Evolutionary conservation across 1,139 yeast genomes (phyloP).

Genomic region (Candida labiduridarum): DNA sequence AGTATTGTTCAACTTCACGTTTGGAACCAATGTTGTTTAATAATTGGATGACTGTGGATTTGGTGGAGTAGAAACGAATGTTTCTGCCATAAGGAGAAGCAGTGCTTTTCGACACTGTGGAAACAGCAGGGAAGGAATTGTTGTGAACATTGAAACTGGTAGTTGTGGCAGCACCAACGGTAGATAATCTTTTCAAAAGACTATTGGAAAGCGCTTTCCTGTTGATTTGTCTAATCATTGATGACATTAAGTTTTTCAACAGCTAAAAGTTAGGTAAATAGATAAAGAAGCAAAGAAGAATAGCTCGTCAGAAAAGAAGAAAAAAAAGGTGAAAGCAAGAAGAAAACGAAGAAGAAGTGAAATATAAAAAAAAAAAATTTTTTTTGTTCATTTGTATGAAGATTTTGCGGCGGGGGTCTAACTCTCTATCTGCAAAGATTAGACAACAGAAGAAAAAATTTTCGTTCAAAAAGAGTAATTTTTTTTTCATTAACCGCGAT

Average conservation of each 20-base stretch:
- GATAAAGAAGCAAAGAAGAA: not conserved
- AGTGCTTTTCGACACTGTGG: no score
- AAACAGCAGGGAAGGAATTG: not conserved
- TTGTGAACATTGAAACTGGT: conserved; percentile 1
- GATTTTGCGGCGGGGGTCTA: not conserved
- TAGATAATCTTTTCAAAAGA: conserved; percentile 5
- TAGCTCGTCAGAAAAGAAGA: not conserved
- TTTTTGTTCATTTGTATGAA: conserved; percentile 10
- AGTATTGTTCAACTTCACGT: conserved; percentile 95
- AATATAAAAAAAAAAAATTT: conserved; percentile 7
- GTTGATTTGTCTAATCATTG: conserved; percentile 21
- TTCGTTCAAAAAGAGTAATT: conserved; percentile 8
- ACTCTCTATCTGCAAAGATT: not conserved
- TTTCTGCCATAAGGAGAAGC: conserved; percentile 1
- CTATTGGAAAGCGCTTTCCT: conserved; percentile 13
- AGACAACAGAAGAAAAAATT: conserved; percentile 11
- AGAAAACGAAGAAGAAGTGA: conserved; percentile 5
- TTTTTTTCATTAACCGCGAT: conserved; percentile 40
- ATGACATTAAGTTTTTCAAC: no score
- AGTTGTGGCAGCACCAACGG: conserved; percentile 5
- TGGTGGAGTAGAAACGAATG: conserved; percentile 52
- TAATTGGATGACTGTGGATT: conserved; percentile 93
- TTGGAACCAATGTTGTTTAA: conserved; percentile 95
- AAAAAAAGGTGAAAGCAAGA: not conserved
- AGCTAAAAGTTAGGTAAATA: not conserved